phyloP scores from a whole-genome alignment of 768 basidiomycete species.

The Suillus alpinus region DNA sequence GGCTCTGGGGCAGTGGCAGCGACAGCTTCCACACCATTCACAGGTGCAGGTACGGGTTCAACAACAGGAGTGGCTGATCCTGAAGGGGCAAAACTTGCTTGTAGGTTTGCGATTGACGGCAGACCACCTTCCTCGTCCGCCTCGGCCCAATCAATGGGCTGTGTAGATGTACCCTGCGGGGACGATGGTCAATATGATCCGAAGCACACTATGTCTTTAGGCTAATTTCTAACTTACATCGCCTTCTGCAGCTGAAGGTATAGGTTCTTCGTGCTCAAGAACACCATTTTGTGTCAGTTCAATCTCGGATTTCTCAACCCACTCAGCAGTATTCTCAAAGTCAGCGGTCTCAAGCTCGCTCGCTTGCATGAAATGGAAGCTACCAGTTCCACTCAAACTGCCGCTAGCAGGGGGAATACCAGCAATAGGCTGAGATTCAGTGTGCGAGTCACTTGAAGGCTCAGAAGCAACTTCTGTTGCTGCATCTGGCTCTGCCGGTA shows the following conservation, averaged over 20 bases:
- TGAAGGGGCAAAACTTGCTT: constrained; percentile 74
- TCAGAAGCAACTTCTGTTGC: constrained; percentile 26
- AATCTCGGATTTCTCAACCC: constrained; percentile 50
- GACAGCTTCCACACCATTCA: constrained; percentile 22
- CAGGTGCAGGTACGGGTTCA: constrained; percentile 22
- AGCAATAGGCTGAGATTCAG: constrained; percentile 26
- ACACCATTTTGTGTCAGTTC: constrained; percentile 19
- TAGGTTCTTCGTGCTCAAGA: neutral
- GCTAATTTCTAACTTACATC: constrained; percentile 1
- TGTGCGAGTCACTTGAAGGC: neutral
- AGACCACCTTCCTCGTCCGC: constrained; percentile 76
- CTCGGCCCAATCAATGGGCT: constrained; percentile 73
- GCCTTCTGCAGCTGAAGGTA: neutral
- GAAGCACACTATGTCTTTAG: neutral
- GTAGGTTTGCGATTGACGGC: constrained; percentile 73
- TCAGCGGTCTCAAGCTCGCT: constrained; percentile 66
- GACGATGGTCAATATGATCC: neutral
- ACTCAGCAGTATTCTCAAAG: constrained; percentile 54
- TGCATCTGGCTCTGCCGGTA: constrained; percentile 32
- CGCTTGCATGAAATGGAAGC: constrained; percentile 80
- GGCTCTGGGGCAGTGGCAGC: constrained; percentile 18
- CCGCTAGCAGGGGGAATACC: constrained; percentile 34
- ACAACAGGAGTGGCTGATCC: constrained; percentile 63
- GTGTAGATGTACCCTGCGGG: constrained; percentile 18
- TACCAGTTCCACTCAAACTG: constrained; percentile 40